phyloP scores from a whole-genome alignment of 164 flowering plant genomes.

The Cinnamomum micranthum region DNA sequence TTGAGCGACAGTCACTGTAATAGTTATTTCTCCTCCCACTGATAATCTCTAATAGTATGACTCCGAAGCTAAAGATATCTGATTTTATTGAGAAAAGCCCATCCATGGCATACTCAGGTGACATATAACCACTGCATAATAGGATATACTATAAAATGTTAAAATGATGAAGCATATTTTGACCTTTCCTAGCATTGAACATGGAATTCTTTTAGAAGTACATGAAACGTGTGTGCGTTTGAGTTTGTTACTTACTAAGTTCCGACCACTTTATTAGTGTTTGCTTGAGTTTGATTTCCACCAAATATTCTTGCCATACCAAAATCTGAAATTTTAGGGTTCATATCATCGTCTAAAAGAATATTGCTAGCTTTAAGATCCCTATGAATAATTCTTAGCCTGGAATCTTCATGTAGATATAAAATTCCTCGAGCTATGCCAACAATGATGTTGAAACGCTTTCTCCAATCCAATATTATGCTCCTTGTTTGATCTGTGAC shows the following conservation, averaged over 20 bases:
- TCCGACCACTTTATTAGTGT: conserved; percentile 27
- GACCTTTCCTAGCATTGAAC: no score
- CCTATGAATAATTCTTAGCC: conserved; percentile 47
- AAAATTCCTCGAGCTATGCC: conserved; percentile 55
- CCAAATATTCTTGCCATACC: conserved; percentile 38
- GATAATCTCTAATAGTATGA: conserved; percentile 32
- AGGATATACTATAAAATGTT: not conserved
- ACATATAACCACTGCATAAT: conserved; percentile 39
- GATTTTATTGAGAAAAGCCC: conserved; percentile 46
- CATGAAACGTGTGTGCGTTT: no score
- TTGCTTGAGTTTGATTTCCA: conserved; percentile 21
- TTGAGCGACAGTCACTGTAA: not conserved
- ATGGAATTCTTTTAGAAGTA: no score
- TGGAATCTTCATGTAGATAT: conserved; percentile 61
- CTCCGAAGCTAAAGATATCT: conserved; percentile 56
- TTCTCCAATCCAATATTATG: conserved; percentile 16
- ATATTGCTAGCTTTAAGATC: conserved; percentile 59
- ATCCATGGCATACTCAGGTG: conserved; percentile 42
- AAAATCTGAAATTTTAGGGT: conserved; percentile 50
- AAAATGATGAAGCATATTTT: no score
- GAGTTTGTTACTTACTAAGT: conserved; percentile 28
- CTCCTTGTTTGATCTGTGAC: conserved; percentile 6
- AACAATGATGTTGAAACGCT: conserved; percentile 20
- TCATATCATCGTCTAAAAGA: conserved; percentile 42
- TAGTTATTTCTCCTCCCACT: conserved; percentile 29